These are phyloP conservation scores for Laguncularia racemosa DNA, from an alignment of 345 rosid species.

Conservation along the genomic window DNA sequence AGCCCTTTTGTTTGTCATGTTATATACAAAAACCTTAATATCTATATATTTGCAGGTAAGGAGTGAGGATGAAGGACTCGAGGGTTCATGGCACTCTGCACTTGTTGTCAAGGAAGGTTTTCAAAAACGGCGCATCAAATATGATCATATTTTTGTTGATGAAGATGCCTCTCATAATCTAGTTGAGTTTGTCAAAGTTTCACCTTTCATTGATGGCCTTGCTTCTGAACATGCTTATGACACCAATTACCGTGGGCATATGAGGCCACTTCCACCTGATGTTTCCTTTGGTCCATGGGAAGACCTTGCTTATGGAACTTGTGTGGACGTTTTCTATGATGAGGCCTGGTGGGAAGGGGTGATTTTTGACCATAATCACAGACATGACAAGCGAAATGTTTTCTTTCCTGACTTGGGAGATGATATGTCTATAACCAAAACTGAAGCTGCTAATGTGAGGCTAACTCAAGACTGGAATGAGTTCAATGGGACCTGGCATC, in stretches of 20 bases:
- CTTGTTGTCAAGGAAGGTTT: conserved; percentile 21
- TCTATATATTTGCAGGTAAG: conserved; percentile 31
- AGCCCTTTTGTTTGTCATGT: too few species aligned
- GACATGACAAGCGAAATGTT: conserved; percentile 33
- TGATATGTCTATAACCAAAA: conserved; percentile 18
- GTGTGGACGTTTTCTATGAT: conserved; percentile 39
- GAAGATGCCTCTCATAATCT: conserved; percentile 22
- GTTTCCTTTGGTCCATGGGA: background rate
- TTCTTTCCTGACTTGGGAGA: conserved; percentile 81
- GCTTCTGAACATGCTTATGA: background rate
- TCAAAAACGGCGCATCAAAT: conserved; percentile 22
- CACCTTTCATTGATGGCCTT: conserved; percentile 21
- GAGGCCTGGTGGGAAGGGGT: conserved; percentile 87
- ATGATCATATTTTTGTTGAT: conserved; percentile 41
- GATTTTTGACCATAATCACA: conserved; percentile 36
- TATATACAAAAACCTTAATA: too few species aligned
- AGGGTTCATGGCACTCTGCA: conserved; percentile 59
- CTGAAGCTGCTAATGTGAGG: conserved; percentile 24
- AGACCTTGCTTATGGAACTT: conserved; percentile 33
- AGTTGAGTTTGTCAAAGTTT: conserved; percentile 33
- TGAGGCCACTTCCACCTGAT: too few species aligned
- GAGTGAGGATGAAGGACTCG: conserved; percentile 53
- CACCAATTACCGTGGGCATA: background rate
- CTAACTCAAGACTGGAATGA: conserved; percentile 63
- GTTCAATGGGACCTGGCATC: conserved; percentile 29